Conservation (phyloP, 768 basidiomycete species). For the Clitopilus passeckerianus region DNA sequence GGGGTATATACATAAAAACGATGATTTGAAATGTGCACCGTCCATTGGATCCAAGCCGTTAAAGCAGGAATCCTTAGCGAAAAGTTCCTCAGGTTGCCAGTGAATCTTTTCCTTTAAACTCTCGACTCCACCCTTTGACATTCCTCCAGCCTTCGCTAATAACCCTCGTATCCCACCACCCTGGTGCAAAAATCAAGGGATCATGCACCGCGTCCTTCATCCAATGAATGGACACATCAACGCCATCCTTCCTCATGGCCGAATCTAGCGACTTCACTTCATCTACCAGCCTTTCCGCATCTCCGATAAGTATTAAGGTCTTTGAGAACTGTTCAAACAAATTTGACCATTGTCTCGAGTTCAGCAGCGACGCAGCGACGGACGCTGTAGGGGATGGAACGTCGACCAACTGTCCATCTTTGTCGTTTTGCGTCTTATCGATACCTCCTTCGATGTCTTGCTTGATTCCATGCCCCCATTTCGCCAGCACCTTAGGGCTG, state of each 20-base stretch:
- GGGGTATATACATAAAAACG: no score
- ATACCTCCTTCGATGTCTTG: slow-evolving; percentile 18
- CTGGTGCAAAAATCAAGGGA: slow-evolving; percentile 33
- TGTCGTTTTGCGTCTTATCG: background rate
- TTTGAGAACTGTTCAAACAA: slow-evolving; percentile 44
- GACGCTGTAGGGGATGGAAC: background rate
- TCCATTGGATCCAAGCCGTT: no score
- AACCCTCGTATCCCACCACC: slow-evolving; percentile 39
- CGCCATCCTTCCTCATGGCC: slow-evolving; percentile 34
- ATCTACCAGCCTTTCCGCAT: slow-evolving; percentile 45
- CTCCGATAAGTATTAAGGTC: slow-evolving; percentile 40
- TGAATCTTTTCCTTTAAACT: background rate
- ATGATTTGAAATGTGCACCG: no score
- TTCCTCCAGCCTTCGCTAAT: slow-evolving; percentile 30
- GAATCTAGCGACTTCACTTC: slow-evolving; percentile 37
- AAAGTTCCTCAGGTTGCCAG: no score
- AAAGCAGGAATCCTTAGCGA: no score
- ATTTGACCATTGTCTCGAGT: slow-evolving; percentile 10
- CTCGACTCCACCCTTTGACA: slow-evolving; percentile 26
- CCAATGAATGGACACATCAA: slow-evolving; percentile 27
- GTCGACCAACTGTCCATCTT: background rate
- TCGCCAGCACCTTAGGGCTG: slow-evolving; percentile 30
- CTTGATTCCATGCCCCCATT: slow-evolving; percentile 30
- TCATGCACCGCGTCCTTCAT: slow-evolving; percentile 39
- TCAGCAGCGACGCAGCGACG: slow-evolving; percentile 5